Evolutionary conservation across 2,329 filamentous ascomycete genomes (phyloP), one percentile per base, ranked within the genome.

Genomic region (Apiospora pterosperma): DNA sequence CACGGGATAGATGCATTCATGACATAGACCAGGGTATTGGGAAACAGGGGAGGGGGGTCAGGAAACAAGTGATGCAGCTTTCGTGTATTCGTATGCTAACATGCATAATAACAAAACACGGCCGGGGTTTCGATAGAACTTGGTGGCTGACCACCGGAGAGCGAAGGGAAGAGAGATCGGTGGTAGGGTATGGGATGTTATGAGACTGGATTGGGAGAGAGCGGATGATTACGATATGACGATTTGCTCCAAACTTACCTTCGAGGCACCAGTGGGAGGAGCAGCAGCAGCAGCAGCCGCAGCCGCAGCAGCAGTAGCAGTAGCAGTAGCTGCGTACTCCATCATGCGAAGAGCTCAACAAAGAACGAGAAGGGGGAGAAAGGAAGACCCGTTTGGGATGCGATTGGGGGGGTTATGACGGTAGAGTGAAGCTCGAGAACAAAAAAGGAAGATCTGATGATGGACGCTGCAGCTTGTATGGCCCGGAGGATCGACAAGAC

Each of bases 161-260:
- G 48, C 48, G 19, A 55, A 34, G 48, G 48, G 48, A 55, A 55
- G 28, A 10, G 48, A 55, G 48, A 55, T 55, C 48, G 48, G 28
- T 55, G 48, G 48, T 55, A 55, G 48, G 21, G 44, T 48, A 48
- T n/a, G 44, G 48, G 28, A 55, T 34, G 48, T 34, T 55, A 55
- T 55, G 48, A 55, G 48, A 55, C 34, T 55, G 48, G 48, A 34
- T 28, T 55, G 48, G 8, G 28, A 7, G 19, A 55, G 28, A 28
- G 28, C 48, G 48, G 28, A 55, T 55, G 41, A 61, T 52, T 36
- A 65, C 59, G 64, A 52, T 61, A 61, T 42, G 58, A 44, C 41
- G 60, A 66, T 59, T 64, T 55, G 48, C 48, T 55, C 48, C 48
- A 34, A 55, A 60, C 62, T 66, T 44, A 66, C 62, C 64, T 64